phyloP scores from a whole-genome alignment of 2,329 filamentous ascomycete genomes.

The Trichoderma sp. region DNA sequence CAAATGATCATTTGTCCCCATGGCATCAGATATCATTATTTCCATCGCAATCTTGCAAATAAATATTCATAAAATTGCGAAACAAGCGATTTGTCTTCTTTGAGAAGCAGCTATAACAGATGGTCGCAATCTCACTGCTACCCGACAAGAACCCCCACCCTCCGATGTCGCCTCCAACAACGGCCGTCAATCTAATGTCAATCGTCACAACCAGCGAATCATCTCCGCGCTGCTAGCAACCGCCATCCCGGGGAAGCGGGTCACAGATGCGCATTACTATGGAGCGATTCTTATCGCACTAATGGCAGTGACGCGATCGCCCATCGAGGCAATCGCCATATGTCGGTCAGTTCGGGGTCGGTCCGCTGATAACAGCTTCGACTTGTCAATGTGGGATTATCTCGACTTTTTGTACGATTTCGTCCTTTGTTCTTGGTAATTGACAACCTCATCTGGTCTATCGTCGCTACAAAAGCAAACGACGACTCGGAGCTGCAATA shows the following conservation, averaged over 20 bases:
- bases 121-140: neutral
- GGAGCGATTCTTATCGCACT: conserved; percentile 3
- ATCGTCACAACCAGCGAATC: neutral
- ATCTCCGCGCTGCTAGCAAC: neutral
- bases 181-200: neutral
- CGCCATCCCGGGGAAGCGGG: conserved; percentile 23
- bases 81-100: too few species aligned
- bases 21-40: too few species aligned
- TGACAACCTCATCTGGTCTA: neutral
- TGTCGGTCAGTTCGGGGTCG: conserved; percentile 3
- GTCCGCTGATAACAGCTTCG: neutral
- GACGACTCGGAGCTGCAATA: neutral
- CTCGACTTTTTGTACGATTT: neutral
- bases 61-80: too few species aligned
- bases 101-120: too few species aligned
- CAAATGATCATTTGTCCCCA: neutral
- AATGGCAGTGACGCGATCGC: neutral
- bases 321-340: neutral
- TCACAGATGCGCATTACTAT: neutral
- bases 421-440: neutral
- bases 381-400: neutral
- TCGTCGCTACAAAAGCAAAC: neutral
- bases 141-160: neutral
- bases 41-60: too few species aligned
- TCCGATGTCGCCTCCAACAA: neutral